phyloP scores from a whole-genome alignment of 495 filamentous ascomycete species.

The Cercophora sp. region DNA sequence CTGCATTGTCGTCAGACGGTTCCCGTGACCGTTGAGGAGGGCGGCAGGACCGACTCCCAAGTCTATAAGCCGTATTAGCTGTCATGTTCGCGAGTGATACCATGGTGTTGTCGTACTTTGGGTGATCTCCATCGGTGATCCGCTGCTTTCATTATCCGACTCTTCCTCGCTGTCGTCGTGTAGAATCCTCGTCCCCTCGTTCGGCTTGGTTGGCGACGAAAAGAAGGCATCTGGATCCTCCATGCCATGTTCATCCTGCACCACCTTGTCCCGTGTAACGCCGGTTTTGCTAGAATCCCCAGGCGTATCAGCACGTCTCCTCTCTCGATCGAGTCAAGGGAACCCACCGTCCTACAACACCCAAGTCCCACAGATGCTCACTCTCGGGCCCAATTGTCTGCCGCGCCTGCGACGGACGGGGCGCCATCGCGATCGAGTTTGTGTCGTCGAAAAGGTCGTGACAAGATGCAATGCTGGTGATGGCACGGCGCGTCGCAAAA shows the following conservation, averaged over 20 bases:
- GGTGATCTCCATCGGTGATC: constrained; percentile 42
- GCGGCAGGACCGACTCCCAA: constrained; percentile 28
- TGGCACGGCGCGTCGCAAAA: too few species aligned
- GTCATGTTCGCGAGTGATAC: too few species aligned
- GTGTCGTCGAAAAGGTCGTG: too few species aligned
- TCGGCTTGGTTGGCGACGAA: constrained; percentile 64
- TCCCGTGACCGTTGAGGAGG: constrained; percentile 30
- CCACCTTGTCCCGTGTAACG: constrained; percentile 69
- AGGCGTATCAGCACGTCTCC: too few species aligned
- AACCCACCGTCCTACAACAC: constrained; percentile 47
- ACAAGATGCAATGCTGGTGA: background rate
- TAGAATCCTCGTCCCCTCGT: constrained; percentile 3
- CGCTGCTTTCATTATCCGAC: constrained; percentile 23
- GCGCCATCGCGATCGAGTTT: constrained; percentile 32
- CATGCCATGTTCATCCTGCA: constrained; percentile 88
- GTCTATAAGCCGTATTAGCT: too few species aligned
- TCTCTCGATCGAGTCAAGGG: too few species aligned
- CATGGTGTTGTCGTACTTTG: constrained; percentile 28
- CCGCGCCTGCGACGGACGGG: constrained; percentile 33
- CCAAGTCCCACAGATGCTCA: constrained; percentile 46
- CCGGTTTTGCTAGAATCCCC: constrained; percentile 79
- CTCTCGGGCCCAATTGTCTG: constrained; percentile 31
- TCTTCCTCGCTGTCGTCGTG: constrained; percentile 12
- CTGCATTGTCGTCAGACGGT: too few species aligned
- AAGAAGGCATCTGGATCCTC: constrained; percentile 82